These are phyloP conservation scores for Discostella stelligeroides DNA, from an alignment of 108 stramenopile species.

Conservation along the genomic window DNA sequence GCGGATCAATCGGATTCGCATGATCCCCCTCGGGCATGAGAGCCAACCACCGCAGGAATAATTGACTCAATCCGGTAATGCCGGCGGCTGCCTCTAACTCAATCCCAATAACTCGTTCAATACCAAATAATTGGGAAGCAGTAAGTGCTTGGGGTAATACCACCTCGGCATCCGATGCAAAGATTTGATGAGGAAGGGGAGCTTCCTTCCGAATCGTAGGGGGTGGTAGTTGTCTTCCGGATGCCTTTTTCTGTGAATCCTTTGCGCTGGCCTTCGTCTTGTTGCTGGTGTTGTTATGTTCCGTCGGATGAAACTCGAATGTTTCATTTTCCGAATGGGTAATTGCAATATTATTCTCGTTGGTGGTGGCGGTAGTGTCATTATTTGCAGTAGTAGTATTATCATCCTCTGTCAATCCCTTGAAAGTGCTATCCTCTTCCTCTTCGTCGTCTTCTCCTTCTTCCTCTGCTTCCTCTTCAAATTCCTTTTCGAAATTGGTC, in stretches of 20 bases:
- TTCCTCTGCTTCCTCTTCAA: slow-evolving; percentile 32
- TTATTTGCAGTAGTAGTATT: neutral
- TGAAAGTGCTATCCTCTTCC: slow-evolving; percentile 43
- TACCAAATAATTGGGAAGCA: slow-evolving; percentile 86
- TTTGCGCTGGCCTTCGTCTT: neutral
- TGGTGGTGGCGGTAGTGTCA: neutral
- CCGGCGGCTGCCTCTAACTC: slow-evolving; percentile 89
- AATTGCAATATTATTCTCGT: neutral
- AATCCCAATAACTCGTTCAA: slow-evolving; percentile 80
- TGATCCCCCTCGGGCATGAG: slow-evolving; percentile 91
- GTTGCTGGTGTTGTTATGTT: neutral
- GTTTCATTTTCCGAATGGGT: slow-evolving; percentile 12
- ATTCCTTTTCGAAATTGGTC: slow-evolving; percentile 67
- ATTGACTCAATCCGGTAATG: slow-evolving; percentile 68
- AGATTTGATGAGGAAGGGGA: slow-evolving; percentile 81
- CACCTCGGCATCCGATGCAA: slow-evolving; percentile 86
- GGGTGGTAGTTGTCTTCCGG: too few species aligned
- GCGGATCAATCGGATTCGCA: slow-evolving; percentile 85
- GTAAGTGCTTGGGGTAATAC: slow-evolving; percentile 87
- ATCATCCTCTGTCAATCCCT: slow-evolving; percentile 23
- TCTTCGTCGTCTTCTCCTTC: slow-evolving; percentile 59
- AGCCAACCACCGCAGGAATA: slow-evolving; percentile 86
- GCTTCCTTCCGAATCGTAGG: slow-evolving; percentile 9
- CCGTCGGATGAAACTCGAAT: slow-evolving; percentile 31
- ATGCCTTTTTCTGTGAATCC: neutral